Conservation (phyloP, 225 moss, liverwort and hornwort genomes). For the Climacium dendroides region DNA sequence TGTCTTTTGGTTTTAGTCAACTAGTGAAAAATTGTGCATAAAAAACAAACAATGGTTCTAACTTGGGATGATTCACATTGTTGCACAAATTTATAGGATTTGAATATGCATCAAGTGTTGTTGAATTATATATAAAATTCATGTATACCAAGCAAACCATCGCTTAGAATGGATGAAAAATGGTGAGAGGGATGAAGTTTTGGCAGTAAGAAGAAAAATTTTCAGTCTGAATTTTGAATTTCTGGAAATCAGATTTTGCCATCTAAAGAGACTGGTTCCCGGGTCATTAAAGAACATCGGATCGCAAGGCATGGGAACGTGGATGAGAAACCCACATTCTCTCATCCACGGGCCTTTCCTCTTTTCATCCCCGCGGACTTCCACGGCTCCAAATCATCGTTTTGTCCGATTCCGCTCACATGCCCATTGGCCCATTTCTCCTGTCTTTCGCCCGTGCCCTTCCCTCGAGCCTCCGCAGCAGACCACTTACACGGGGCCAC, state of each 20-base stretch:
- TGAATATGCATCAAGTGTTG: not conserved
- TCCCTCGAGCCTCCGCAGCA: not conserved
- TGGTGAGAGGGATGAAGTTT: not conserved
- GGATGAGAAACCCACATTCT: not conserved
- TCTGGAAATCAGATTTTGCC: not conserved
- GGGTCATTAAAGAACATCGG: too few species aligned
- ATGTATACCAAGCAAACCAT: not conserved
- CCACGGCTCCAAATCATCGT: not conserved
- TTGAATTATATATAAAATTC: too few species aligned
- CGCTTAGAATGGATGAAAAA: not conserved
- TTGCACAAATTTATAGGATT: not conserved
- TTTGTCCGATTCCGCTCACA: not conserved
- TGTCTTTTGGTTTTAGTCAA: not conserved
- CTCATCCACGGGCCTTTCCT: not conserved
- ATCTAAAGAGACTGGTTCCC: too few species aligned
- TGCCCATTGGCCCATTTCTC: not conserved
- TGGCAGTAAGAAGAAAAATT: not conserved
- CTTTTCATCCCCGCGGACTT: not conserved
- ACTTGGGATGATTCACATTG: fast-evolving
- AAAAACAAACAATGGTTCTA: not conserved
- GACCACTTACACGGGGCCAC: not conserved
- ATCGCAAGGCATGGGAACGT: too few species aligned
- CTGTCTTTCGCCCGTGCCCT: not conserved
- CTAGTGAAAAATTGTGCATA: fast-evolving
- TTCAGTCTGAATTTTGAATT: not conserved